phyloP scores from a whole-genome alignment of 1,284 basidiomycete species.

The Ustilago shanxiensis region DNA sequence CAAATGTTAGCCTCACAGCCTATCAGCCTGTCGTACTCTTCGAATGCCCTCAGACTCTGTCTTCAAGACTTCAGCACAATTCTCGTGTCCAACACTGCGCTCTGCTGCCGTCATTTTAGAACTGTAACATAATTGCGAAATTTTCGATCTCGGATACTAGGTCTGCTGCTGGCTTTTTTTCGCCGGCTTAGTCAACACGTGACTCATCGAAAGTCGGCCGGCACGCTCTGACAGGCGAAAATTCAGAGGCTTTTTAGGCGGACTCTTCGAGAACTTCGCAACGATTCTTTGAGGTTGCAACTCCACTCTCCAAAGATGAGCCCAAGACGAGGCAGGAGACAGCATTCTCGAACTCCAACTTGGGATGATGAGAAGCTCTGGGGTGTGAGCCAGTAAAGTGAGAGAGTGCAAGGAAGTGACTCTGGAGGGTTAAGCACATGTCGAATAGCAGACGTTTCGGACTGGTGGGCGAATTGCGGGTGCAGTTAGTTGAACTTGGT shows the following conservation, averaged over 20 bases:
- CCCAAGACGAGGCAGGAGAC: conserved; percentile 2
- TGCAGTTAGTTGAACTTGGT: conserved; percentile 27
- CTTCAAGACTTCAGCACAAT: background rate
- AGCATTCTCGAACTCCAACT: background rate
- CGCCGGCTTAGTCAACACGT: conserved; percentile 4
- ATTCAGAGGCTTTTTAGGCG: too few relatives aligned
- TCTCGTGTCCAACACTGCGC: conserved; percentile 1
- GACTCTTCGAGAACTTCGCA: too few relatives aligned
- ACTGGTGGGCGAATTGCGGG: background rate
- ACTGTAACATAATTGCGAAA: background rate
- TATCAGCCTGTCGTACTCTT: too few relatives aligned
- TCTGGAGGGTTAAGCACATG: too few relatives aligned
- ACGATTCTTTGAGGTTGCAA: too few relatives aligned
- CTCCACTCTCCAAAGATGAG: too few relatives aligned
- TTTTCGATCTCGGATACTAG: background rate
- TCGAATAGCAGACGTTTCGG: too few relatives aligned
- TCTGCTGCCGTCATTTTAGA: conserved; percentile 18
- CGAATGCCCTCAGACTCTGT: background rate
- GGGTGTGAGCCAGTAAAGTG: too few relatives aligned
- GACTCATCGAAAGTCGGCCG: background rate
- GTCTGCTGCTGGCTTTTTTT: conserved; percentile 6
- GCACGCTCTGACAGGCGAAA: too few relatives aligned
- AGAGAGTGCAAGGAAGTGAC: too few relatives aligned
- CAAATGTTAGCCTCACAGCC: too few relatives aligned
- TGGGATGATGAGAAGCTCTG: too few relatives aligned